A percentile compares a stretch with the other conserved stretches of the same genome.
Conservation (phyloP, 306 rosid genomes). For the barrel medic (Medicago truncatula) region DNA sequence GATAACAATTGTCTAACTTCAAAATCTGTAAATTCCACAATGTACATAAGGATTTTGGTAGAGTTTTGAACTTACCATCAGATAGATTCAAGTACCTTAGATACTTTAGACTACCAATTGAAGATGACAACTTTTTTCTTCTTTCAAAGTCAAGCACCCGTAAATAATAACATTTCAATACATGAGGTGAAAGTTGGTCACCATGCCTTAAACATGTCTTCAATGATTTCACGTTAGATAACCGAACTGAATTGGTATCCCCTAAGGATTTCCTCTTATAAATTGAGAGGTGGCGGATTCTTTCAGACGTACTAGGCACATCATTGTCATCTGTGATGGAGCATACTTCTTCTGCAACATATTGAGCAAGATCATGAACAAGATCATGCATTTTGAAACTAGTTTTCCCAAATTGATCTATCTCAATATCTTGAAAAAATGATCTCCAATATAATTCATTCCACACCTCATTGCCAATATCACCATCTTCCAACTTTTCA, state of each 20-base stretch:
- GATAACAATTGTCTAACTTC: fast-evolving
- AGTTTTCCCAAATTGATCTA: neutral
- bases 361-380: constrained; percentile 39
- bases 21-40: constrained; percentile 29
- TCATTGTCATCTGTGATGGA: neutral
- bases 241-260: no score
- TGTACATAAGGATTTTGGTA: constrained; percentile 9
- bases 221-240: neutral
- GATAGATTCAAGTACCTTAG: constrained; percentile 39
- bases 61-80: fast-evolving
- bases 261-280: fast-evolving
- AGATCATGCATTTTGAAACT: constrained; percentile 37
- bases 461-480: constrained; percentile 32
- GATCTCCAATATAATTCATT: constrained; percentile 40
- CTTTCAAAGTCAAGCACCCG: neutral
- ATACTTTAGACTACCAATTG: constrained; percentile 7
- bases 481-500: constrained; percentile 8
- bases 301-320: neutral
- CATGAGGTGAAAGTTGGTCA: no score
- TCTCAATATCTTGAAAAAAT: constrained; percentile 31
- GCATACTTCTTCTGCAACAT: neutral
- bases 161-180: constrained; percentile 17
- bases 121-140: neutral
- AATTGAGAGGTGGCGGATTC: constrained; percentile 14
- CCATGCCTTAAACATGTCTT: neutral